Conservation (phyloP, 768 basidiomycete genomes). For the Sistotremastrum suecicum region DNA sequence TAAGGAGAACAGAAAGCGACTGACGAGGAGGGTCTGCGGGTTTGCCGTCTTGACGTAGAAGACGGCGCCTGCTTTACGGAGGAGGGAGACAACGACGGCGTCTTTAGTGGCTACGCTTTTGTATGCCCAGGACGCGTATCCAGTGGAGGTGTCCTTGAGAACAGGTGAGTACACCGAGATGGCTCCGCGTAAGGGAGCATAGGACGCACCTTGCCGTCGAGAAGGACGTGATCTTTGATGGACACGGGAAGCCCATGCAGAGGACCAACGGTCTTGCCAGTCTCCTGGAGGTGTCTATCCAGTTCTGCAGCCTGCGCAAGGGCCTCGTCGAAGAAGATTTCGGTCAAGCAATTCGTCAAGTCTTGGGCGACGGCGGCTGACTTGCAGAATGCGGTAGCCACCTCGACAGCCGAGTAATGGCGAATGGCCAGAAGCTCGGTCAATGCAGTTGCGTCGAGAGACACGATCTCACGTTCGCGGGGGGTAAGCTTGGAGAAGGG, state of each 20-base stretch:
- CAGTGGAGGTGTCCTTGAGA: slow-evolving; percentile 5
- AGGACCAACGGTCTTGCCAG: slow-evolving; percentile 33
- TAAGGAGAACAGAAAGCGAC: slow-evolving; percentile 8
- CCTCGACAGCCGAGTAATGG: slow-evolving; percentile 23
- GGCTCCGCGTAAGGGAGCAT: not conserved
- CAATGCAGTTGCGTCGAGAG: slow-evolving; percentile 22
- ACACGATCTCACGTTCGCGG: slow-evolving; percentile 19
- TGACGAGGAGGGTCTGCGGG: slow-evolving; percentile 33
- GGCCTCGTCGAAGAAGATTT: slow-evolving; percentile 13
- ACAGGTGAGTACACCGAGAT: not conserved
- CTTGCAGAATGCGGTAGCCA: slow-evolving; percentile 22
- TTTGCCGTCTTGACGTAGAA: slow-evolving; percentile 34
- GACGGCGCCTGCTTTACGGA: slow-evolving; percentile 31
- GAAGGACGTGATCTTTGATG: slow-evolving; percentile 33
- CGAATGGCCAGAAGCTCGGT: slow-evolving; percentile 15
- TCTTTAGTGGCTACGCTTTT: slow-evolving; percentile 23
- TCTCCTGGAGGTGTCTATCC: slow-evolving; percentile 30
- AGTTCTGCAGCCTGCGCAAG: slow-evolving; percentile 33
- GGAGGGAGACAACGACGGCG: slow-evolving; percentile 29
- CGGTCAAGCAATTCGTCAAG: slow-evolving; percentile 13
- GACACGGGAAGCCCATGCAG: slow-evolving; percentile 31
- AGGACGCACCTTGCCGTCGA: slow-evolving; percentile 16
- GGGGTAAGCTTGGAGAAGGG: slow-evolving; percentile 15
- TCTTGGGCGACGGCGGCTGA: slow-evolving; percentile 20
- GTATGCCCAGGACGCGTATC: slow-evolving; percentile 24